These are phyloP conservation scores for Fusarium mangiferae DNA, from an alignment of 2,329 filamentous ascomycete species.

Conservation along the genomic window DNA sequence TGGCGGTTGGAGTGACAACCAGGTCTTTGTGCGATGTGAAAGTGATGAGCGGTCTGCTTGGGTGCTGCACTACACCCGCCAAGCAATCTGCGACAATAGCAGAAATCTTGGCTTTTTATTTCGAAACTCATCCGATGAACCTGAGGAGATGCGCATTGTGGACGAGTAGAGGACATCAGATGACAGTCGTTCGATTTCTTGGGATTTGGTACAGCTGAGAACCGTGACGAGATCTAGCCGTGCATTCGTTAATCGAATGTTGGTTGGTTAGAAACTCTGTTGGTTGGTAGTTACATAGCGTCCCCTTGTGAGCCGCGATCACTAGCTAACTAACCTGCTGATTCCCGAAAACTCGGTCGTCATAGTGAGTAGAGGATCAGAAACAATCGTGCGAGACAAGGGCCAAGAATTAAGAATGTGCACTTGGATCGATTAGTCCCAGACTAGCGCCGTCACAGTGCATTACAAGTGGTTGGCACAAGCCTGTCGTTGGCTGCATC, in stretches of 20 bases:
- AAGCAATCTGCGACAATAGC: constrained; percentile 30
- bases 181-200: constrained; percentile 37
- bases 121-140: constrained; percentile 11
- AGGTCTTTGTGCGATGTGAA: constrained; percentile 12
- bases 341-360: constrained; percentile 16
- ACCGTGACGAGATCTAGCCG: constrained; percentile 27
- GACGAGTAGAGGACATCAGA: constrained; percentile 9
- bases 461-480: constrained; percentile 32
- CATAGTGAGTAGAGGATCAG: background rate
- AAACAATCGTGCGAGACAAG: constrained; percentile 5
- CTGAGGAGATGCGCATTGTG: background rate
- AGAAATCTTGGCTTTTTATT: constrained; percentile 21
- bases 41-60: constrained; percentile 24
- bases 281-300: background rate
- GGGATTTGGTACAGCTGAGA: constrained; percentile 2
- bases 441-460: constrained; percentile 44
- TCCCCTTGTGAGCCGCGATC: constrained; percentile 8
- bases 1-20: constrained; percentile 1
- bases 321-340: background rate
- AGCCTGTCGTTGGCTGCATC: constrained; percentile 35
- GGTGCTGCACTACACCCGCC: background rate
- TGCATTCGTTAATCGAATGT: constrained; percentile 1
- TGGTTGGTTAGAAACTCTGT: background rate
- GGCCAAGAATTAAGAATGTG: constrained; percentile 3
- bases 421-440: constrained; percentile 13